Percentiles rank a stretch among this genome's conserved stretches.
These are phyloP conservation scores for Ambrosiella cleistominuta DNA, from an alignment of 2,329 filamentous ascomycete species.

Conservation along the genomic window DNA sequence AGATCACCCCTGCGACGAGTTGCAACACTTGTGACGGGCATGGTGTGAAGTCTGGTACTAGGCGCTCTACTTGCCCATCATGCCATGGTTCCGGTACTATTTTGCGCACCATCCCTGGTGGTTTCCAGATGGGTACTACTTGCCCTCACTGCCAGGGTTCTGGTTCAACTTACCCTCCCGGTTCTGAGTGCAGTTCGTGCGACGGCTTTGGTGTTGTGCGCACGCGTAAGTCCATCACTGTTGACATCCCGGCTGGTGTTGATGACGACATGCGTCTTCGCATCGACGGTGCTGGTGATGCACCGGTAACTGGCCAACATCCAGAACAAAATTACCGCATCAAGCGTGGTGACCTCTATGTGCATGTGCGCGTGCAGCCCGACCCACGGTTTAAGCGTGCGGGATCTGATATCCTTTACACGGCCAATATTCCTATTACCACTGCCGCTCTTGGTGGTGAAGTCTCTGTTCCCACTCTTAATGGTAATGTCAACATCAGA, in stretches of 20 bases:
- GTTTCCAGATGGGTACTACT: slow-evolving; percentile 90
- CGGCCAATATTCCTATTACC: slow-evolving; percentile 75
- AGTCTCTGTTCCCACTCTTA: slow-evolving; percentile 73
- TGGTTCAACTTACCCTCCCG: slow-evolving; percentile 58
- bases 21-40: slow-evolving; percentile 72
- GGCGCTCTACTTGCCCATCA: slow-evolving; percentile 53
- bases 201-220: slow-evolving; percentile 67
- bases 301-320: slow-evolving; percentile 56
- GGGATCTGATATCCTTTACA: slow-evolving; percentile 84
- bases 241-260: slow-evolving; percentile 89
- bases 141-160: slow-evolving; percentile 67
- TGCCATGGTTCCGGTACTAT: slow-evolving; percentile 78
- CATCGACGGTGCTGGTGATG: slow-evolving; percentile 73
- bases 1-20: slow-evolving; percentile 60
- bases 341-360: slow-evolving; percentile 76
- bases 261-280: slow-evolving; percentile 91
- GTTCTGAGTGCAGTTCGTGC: slow-evolving; percentile 66
- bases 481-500: slow-evolving; percentile 78
- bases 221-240: slow-evolving; percentile 63
- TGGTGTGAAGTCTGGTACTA: slow-evolving; percentile 66
- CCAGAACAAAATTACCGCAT: slow-evolving; percentile 40
- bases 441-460: slow-evolving; percentile 87
- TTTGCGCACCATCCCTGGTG: slow-evolving; percentile 77
- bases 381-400: slow-evolving; percentile 78
- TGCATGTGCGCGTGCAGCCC: slow-evolving; percentile 73